Percentiles rank a stretch among this genome's conserved stretches.
These are phyloP conservation scores for Amanita exitialis DNA, from an alignment of 768 basidiomycete species.

Conservation along the genomic window DNA sequence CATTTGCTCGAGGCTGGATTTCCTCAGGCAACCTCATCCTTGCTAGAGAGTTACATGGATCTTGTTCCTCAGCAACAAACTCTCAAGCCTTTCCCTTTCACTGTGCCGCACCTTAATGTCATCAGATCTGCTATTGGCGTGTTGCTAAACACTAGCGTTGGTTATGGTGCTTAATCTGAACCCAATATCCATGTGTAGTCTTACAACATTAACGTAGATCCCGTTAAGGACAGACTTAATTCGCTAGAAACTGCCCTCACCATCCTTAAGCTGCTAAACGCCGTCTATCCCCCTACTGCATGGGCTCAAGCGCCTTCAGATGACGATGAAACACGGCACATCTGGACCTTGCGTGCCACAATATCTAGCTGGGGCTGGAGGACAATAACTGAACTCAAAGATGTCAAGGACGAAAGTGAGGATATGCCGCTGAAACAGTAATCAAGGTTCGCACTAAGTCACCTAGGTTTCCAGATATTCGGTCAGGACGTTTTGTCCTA, in stretches of 20 bases:
- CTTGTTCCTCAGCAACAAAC: constrained; percentile 24
- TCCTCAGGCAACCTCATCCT: constrained; percentile 52
- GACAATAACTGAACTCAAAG: constrained; percentile 61
- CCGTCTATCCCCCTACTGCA: constrained; percentile 63
- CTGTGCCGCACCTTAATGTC: constrained; percentile 57
- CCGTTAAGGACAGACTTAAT: constrained; percentile 57
- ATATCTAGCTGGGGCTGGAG: constrained; percentile 75
- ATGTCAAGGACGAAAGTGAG: constrained; percentile 63
- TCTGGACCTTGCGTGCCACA: constrained; percentile 53
- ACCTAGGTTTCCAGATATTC: constrained; percentile 31
- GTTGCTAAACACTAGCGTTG: constrained; percentile 67
- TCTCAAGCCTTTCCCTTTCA: constrained; percentile 35
- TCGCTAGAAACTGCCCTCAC: constrained; percentile 61
- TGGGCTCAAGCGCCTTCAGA: constrained; percentile 34
- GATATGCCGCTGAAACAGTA: constrained; percentile 5
- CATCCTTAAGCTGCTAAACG: constrained; percentile 54
- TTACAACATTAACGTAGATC: constrained; percentile 34
- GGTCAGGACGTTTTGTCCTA: constrained; percentile 54
- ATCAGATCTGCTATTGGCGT: constrained; percentile 73
- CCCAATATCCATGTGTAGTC: not conserved
- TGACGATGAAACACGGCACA: constrained; percentile 28
- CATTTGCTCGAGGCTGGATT: constrained; percentile 61
- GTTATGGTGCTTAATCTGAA: constrained; percentile 45
- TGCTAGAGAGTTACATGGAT: constrained; percentile 64
- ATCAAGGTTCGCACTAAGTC: not conserved